phyloP scores from a whole-genome alignment of 345 rosid genomes.

The Noccaea caerulescens region DNA sequence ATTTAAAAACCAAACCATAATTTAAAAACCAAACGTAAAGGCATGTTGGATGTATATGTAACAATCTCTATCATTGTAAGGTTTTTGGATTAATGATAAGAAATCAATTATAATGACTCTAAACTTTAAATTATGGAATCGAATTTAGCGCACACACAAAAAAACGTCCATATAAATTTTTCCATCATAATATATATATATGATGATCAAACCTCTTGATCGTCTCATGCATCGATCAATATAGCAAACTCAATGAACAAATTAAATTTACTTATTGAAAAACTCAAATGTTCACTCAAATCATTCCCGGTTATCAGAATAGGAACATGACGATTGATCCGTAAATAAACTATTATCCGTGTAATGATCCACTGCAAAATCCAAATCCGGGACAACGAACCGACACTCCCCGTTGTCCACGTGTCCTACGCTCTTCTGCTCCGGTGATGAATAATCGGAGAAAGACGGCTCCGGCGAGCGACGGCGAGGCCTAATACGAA shows the following conservation, averaged over 20 bases:
- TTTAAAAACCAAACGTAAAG: no score
- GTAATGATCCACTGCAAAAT: constrained; percentile 30
- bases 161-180: not conserved
- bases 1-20: no score
- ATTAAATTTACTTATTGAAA: not conserved
- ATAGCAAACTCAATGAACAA: not conserved
- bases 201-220: constrained; percentile 7
- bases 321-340: constrained; percentile 10
- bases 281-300: not conserved
- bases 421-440: constrained; percentile 6
- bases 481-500: constrained; percentile 56
- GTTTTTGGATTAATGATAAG: no score
- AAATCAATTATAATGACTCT: no score
- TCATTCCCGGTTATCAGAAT: constrained; percentile 13
- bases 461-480: constrained; percentile 40
- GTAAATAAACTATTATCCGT: constrained; percentile 5
- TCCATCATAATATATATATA: constrained; percentile 21
- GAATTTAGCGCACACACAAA: not conserved
- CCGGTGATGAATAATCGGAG: constrained; percentile 9
- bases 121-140: not conserved
- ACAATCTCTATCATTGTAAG: no score
- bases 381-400: constrained; percentile 22
- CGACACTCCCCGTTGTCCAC: constrained; percentile 23
- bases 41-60: no score
- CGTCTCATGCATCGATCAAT: not conserved